Base-by-base conservation (phyloP, 176 grass and related monocot genomes). In the Aegilops umbellulata region DNA sequence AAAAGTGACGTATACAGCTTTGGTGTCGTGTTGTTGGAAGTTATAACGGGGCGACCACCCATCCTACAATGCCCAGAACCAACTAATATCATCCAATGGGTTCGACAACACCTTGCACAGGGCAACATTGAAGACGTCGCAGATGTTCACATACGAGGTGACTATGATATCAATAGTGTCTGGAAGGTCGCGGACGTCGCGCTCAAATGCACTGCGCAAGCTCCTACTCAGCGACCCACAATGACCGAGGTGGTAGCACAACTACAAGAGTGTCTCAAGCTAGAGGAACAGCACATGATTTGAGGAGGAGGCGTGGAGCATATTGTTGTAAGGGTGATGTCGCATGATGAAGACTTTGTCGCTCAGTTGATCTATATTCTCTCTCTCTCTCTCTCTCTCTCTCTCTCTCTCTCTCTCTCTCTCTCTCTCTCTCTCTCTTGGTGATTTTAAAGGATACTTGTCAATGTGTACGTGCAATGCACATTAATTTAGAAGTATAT, bases 1-100 rank as follows among this genome's bases (percentile, higher is more conserved):
- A 92, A 92, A 72, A 92, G 85, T 8, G 93, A 92, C 2, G 93
- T 90, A 11, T 92, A 95, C 16, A 95, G 90, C 32, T 95, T 95
- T 6, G 93, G 90, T 0, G 82, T 95, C 1, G 79, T 95, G 8
- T 72, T 92, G 14, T 39, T 94, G 16, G 84, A 94, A 82, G 1
- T 90, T 7, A 31, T 88, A 57, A 90, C 82, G 0, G 92, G 87
- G 61, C 71, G 47, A 36, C 71, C 87, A 0, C 42, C 90, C 3
- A 76, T 92, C 65, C 7, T 94, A 17, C 51, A 35, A 12, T 64
- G 20, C 42, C 67, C 86, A 2, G 73, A 87, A 64, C 69, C 83
- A 12, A 83, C 63, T 2, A 67, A n/a, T 67, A 60, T 94, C 68
- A 67, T 86, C 26, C 81, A 87, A 3, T 92, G 90, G 93, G 78